Evolutionary conservation across 257 asterid species (phyloP).

Genomic region (Fraxinus anomala): DNA sequence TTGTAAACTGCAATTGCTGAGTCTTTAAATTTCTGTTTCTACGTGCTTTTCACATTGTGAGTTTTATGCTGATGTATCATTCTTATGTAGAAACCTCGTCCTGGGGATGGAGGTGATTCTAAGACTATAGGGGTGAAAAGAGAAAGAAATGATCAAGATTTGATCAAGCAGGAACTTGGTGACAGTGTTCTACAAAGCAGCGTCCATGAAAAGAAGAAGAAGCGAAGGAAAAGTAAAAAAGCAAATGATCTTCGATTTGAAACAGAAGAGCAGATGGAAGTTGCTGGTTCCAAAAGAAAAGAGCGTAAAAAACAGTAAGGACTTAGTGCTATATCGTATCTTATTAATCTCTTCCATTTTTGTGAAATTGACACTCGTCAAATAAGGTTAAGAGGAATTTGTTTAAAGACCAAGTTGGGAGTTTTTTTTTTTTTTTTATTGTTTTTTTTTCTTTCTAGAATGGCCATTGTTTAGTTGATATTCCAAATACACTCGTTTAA

Average conservation of each 20-base stretch:
- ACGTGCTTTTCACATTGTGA: neutral
- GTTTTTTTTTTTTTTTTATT: too few relatives aligned
- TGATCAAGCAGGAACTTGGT: constrained; percentile 26
- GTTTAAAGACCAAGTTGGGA: too few relatives aligned
- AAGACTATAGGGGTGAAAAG: constrained; percentile 38
- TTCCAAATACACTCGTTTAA: neutral
- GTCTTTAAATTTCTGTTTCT: neutral
- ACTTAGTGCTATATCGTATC: neutral
- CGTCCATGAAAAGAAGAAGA: constrained; percentile 51
- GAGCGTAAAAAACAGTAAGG: constrained; percentile 87
- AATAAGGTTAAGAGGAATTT: neutral
- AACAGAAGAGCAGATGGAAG: constrained; percentile 36
- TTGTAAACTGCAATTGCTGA: neutral
- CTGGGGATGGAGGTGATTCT: constrained; percentile 39
- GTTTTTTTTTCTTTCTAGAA: neutral
- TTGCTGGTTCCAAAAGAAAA: constrained; percentile 60
- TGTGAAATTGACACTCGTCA: neutral
- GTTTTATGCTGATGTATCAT: constrained; percentile 16
- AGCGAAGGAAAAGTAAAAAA: constrained; percentile 49
- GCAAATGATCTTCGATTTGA: constrained; percentile 81
- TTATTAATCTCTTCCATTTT: constrained; percentile 8
- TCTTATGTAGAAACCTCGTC: constrained; percentile 38
- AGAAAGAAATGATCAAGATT: constrained; percentile 43
- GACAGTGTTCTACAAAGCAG: constrained; percentile 28
- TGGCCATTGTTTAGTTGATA: neutral